Conservation (phyloP, 768 basidiomycete genomes). For the Pleurotus cornucopiae region DNA sequence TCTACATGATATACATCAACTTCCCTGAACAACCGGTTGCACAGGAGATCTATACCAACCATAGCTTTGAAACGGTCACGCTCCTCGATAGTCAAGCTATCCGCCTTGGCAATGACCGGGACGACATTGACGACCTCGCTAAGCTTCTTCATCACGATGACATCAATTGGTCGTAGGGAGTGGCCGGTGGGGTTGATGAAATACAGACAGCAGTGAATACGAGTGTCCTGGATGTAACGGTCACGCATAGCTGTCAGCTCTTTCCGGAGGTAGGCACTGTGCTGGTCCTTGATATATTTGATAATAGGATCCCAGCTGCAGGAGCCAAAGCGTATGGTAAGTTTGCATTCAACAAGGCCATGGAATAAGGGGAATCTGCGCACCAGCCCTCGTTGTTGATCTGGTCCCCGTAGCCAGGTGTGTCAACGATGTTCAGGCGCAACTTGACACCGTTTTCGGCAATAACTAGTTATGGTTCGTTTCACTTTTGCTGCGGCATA, state of each 20-base stretch:
- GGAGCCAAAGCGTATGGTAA: background rate
- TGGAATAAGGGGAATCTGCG: conserved; percentile 19
- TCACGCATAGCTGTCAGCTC: conserved; percentile 98
- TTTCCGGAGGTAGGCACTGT: conserved; percentile 97
- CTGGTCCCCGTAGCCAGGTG: conserved; percentile 97
- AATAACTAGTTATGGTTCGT: conserved; percentile 56
- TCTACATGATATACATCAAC: conserved; percentile 41
- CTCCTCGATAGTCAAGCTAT: conserved; percentile 92
- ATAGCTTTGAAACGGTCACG: conserved; percentile 89
- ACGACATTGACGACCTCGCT: conserved; percentile 99
- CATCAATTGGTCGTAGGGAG: conserved; percentile 91
- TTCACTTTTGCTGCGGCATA: background rate
- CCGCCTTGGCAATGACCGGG: conserved; percentile 98
- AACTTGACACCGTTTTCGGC: conserved; percentile 94
- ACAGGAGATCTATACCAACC: conserved; percentile 34
- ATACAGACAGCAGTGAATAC: conserved; percentile 97
- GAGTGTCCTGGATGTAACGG: conserved; percentile 96
- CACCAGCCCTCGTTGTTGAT: conserved; percentile 99
- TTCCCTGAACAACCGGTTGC: background rate
- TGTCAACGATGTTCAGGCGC: conserved; percentile 96
- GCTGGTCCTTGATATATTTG: conserved; percentile 99
- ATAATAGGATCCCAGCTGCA: conserved; percentile 98
- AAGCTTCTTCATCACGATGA: conserved; percentile 98
- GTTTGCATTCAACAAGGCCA: background rate
- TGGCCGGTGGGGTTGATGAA: conserved; percentile 99